These are phyloP conservation scores for Verticillium zaregamsianum DNA, from an alignment of 2,329 filamentous ascomycete species.

Conservation along the genomic window DNA sequence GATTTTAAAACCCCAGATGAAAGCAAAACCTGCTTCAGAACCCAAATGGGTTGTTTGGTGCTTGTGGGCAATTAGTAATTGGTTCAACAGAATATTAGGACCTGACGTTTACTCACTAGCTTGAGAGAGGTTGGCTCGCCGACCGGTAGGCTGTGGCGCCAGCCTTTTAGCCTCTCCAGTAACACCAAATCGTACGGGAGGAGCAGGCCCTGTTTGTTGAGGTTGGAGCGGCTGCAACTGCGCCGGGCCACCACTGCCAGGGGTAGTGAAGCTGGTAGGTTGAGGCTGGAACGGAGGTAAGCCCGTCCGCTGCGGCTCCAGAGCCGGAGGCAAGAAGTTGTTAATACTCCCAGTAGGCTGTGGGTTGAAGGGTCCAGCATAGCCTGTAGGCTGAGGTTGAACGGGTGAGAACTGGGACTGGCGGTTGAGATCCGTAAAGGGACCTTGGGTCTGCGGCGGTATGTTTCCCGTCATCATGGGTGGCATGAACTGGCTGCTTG, in stretches of 20 bases:
- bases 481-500: constrained; percentile 34
- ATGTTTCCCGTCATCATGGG: constrained; percentile 44
- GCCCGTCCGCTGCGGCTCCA: constrained; percentile 58
- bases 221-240: constrained; percentile 41
- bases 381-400: constrained; percentile 63
- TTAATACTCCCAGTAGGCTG: constrained; percentile 44
- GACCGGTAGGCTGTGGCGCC: constrained; percentile 79
- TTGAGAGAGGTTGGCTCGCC: constrained; percentile 85
- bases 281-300: constrained; percentile 44
- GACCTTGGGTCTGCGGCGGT: constrained; percentile 26
- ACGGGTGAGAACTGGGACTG: constrained; percentile 40
- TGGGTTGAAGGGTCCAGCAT: constrained; percentile 43
- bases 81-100: background rate
- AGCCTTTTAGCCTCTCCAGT: constrained; percentile 69
- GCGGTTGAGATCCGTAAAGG: constrained; percentile 32
- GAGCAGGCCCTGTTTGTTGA: constrained; percentile 62
- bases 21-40: constrained; percentile 27
- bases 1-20: background rate
- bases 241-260: constrained; percentile 18
- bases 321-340: constrained; percentile 51
- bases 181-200: constrained; percentile 85
- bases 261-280: constrained; percentile 40
- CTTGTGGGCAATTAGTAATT: constrained; percentile 24
- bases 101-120: constrained; percentile 75
- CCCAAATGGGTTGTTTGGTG: constrained; percentile 51